phyloP scores from a whole-genome alignment of 164 flowering plant species.

The Pachysandra terminalis region DNA sequence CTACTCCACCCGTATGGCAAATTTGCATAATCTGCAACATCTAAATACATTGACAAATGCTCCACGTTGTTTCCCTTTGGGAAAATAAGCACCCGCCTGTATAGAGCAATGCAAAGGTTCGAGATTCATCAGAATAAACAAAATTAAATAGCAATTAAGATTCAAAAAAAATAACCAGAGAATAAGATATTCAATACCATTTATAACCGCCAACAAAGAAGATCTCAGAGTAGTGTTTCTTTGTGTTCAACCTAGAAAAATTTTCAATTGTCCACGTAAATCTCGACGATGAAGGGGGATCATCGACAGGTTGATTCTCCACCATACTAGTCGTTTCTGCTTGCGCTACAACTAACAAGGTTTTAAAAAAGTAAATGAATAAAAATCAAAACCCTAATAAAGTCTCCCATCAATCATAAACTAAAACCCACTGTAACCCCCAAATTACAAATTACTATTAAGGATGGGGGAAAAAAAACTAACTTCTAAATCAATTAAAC shows the following conservation, averaged over 20 bases:
- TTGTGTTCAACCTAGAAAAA: conserved; percentile 47
- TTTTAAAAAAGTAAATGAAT: background rate
- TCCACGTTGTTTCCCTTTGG: conserved; percentile 68
- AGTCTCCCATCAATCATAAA: background rate
- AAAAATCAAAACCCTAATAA: conserved; percentile 3
- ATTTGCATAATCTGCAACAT: conserved; percentile 55
- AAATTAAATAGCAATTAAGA: background rate
- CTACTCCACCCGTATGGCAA: conserved; percentile 70
- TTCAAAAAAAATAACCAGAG: background rate
- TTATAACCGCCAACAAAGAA: conserved; percentile 60
- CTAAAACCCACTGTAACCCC: conserved; percentile 1
- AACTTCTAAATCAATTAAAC: background rate
- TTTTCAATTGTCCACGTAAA: conserved; percentile 75
- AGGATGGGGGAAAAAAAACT: background rate
- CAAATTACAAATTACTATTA: background rate
- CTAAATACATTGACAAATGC: no score
- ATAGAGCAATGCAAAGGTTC: conserved; percentile 11
- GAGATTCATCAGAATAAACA: background rate
- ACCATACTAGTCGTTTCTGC: conserved; percentile 35
- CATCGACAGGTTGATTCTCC: conserved; percentile 51
- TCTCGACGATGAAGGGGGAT: conserved; percentile 50
- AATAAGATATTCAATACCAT: conserved; percentile 40
- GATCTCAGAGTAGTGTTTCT: conserved; percentile 56
- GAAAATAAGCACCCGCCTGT: conserved; percentile 63
- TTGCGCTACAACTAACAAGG: conserved; percentile 32